A percentile compares a stretch with the other conserved stretches of the same genome.
These are phyloP conservation scores for Rubia yunnanensis DNA, from an alignment of 257 asterid genomes.

Conservation along the genomic window DNA sequence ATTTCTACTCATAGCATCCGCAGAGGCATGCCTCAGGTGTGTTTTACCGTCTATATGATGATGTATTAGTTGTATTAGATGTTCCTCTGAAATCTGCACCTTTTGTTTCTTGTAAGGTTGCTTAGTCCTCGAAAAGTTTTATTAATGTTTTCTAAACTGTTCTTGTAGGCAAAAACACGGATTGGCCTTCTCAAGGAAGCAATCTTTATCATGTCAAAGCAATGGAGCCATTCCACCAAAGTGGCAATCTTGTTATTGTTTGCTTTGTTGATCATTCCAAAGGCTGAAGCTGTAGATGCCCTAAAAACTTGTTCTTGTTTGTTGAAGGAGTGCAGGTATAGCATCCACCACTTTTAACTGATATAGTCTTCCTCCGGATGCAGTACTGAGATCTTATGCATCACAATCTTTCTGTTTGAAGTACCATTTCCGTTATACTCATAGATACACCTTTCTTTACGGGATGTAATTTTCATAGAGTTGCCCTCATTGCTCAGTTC, in stretches of 20 bases:
- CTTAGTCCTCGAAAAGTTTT: not conserved
- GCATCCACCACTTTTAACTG: not conserved
- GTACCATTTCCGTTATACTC: not conserved
- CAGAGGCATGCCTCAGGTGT: slow-evolving; percentile 40
- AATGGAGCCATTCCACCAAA: slow-evolving; percentile 48
- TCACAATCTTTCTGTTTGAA: not conserved
- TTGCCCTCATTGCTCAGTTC: not conserved
- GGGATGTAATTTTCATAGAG: not conserved
- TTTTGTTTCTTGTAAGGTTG: not conserved
- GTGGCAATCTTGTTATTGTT: slow-evolving; percentile 48
- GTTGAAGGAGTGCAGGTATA: slow-evolving; percentile 91
- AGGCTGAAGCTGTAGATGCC: slow-evolving; percentile 88
- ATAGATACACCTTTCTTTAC: not conserved
- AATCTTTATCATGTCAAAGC: slow-evolving; percentile 30
- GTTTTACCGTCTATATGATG: not conserved
- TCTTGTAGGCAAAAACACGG: slow-evolving; percentile 36
- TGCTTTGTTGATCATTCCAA: slow-evolving; percentile 49
- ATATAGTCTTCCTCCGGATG: not conserved
- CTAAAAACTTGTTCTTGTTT: slow-evolving; percentile 81
- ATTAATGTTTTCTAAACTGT: slow-evolving; percentile 7
- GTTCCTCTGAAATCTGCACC: not conserved
- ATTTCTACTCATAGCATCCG: slow-evolving; percentile 17
- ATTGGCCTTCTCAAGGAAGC: slow-evolving; percentile 27
- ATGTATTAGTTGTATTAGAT: not conserved
- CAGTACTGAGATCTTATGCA: not conserved